Percentiles rank a stretch among this genome's conserved stretches.
phyloP scores from a whole-genome alignment of 2,329 filamentous ascomycete genomes.

The Diaporthe australafricana region DNA sequence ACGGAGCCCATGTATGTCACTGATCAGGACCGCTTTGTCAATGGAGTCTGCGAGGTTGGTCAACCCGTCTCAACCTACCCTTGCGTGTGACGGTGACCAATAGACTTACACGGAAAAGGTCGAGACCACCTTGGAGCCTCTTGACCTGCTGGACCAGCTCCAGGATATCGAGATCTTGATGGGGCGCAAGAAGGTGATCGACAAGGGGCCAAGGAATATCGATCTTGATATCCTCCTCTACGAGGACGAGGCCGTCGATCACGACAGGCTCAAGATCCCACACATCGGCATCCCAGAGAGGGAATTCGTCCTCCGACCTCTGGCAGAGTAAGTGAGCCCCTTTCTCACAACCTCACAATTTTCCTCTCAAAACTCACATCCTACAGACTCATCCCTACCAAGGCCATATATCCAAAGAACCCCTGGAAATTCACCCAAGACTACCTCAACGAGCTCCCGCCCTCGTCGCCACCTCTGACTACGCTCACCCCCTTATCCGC shows the following conservation, averaged over 20 bases:
- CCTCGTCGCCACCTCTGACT: slow-evolving; percentile 62
- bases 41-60: slow-evolving; percentile 90
- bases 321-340: slow-evolving; percentile 73
- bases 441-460: slow-evolving; percentile 69
- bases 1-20: slow-evolving; percentile 97
- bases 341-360: not conserved
- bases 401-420: slow-evolving; percentile 61
- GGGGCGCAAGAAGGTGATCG: slow-evolving; percentile 84
- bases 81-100: slow-evolving; percentile 18
- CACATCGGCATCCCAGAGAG: slow-evolving; percentile 88
- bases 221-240: slow-evolving; percentile 94
- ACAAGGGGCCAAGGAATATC: slow-evolving; percentile 95
- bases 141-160: slow-evolving; percentile 81
- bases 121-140: slow-evolving; percentile 80
- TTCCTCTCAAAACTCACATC: not conserved
- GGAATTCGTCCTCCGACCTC: slow-evolving; percentile 91
- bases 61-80: slow-evolving; percentile 29
- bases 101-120: slow-evolving; percentile 64
- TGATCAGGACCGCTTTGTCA: slow-evolving; percentile 89
- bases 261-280: slow-evolving; percentile 83
- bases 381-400: slow-evolving; percentile 65
- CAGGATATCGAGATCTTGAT: slow-evolving; percentile 86
- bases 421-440: slow-evolving; percentile 73
- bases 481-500: slow-evolving; percentile 68
- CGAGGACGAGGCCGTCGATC: slow-evolving; percentile 71